Percentiles rank a stretch among this genome's conserved stretches.
Conservation (phyloP, 2,329 filamentous ascomycete genomes). For the Myriosclerotinia curreyana region DNA sequence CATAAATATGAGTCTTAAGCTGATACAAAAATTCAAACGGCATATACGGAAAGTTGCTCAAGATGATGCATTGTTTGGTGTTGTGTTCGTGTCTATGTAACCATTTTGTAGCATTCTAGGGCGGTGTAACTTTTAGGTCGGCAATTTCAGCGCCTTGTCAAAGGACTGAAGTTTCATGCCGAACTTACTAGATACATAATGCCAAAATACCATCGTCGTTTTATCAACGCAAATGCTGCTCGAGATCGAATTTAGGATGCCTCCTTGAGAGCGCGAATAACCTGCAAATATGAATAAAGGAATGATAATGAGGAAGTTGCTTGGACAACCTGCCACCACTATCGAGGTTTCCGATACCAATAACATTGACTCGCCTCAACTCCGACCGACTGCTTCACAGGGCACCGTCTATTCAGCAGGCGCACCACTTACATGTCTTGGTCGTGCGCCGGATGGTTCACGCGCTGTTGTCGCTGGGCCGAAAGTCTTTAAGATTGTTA, state of each 20-base stretch:
- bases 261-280: constrained; percentile 28
- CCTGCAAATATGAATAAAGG: constrained; percentile 37
- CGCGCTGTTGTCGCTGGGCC: constrained; percentile 56
- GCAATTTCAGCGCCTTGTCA: not conserved
- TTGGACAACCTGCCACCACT: constrained; percentile 32
- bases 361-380: constrained; percentile 31
- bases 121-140: constrained; percentile 10
- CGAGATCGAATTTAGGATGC: constrained; percentile 26
- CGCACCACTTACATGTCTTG: constrained; percentile 55
- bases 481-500: constrained; percentile 57
- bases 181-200: not conserved
- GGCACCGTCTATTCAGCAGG: constrained; percentile 52
- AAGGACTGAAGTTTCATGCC: not conserved
- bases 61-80: constrained; percentile 17
- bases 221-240: constrained; percentile 7
- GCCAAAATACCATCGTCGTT: not conserved
- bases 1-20: not conserved
- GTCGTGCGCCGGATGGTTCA: constrained; percentile 55
- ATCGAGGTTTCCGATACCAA: constrained; percentile 30
- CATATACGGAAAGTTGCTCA: constrained; percentile 10
- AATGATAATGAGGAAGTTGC: constrained; percentile 39
- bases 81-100: not conserved
- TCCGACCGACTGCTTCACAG: constrained; percentile 47
- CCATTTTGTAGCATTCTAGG: not conserved
- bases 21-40: not conserved